Conservation (phyloP, 495 filamentous ascomycete species). For the Aspergillus leporis region DNA sequence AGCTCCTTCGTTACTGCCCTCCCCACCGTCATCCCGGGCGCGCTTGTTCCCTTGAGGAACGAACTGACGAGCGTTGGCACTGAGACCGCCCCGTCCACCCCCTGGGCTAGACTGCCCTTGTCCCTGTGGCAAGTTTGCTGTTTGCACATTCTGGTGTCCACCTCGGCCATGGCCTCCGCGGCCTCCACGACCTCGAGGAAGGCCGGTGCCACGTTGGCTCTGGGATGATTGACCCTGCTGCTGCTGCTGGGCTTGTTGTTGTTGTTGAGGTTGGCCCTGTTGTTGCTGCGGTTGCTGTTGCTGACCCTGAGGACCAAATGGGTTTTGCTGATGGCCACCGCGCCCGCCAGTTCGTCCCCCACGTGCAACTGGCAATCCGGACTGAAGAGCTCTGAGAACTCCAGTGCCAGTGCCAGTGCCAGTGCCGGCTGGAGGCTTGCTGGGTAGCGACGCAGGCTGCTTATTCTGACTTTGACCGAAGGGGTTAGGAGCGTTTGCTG, state of each 20-base stretch:
- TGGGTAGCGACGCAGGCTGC: slow-evolving; percentile 34
- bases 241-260: slow-evolving; percentile 20
- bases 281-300: slow-evolving; percentile 24
- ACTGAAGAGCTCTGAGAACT: slow-evolving; percentile 45
- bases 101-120: slow-evolving; percentile 34
- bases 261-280: slow-evolving; percentile 19
- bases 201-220: slow-evolving; percentile 41
- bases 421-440: slow-evolving; percentile 40
- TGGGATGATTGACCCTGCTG: slow-evolving; percentile 20
- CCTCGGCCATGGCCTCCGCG: slow-evolving; percentile 49
- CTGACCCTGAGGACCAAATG: slow-evolving; percentile 25
- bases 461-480: slow-evolving; percentile 35
- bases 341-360: slow-evolving; percentile 34
- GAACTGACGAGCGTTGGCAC: slow-evolving; percentile 59
- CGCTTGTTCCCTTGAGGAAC: slow-evolving; percentile 66
- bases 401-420: slow-evolving; percentile 36
- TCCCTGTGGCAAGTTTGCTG: slow-evolving; percentile 21
- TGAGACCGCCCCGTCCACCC: slow-evolving; percentile 43
- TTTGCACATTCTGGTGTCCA: slow-evolving; percentile 40
- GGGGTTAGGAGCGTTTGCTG: slow-evolving; percentile 28
- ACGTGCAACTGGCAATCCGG: slow-evolving; percentile 51
- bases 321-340: slow-evolving; percentile 35
- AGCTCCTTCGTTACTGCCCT: slow-evolving; percentile 38
- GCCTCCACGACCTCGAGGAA: slow-evolving; percentile 48
- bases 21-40: slow-evolving; percentile 60